A percentile compares a stretch with the other conserved stretches of the same genome.
These are phyloP conservation scores for Plantago ovata DNA, from an alignment of 257 asterid species.

Conservation along the genomic window DNA sequence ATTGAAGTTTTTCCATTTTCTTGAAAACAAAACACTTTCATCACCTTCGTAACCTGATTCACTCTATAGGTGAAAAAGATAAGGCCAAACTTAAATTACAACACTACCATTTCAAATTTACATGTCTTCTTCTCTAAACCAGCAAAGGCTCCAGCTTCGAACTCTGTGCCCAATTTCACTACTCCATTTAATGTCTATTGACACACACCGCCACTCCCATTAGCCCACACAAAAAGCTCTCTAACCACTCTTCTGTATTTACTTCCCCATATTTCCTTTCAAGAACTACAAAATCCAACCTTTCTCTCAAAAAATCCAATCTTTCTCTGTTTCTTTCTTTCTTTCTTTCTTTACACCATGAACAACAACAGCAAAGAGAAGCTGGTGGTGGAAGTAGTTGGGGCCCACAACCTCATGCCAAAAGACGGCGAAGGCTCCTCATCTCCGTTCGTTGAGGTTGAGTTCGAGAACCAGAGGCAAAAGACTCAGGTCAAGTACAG, in stretches of 20 bases:
- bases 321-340: neutral
- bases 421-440: constrained; percentile 95
- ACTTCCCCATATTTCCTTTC: neutral
- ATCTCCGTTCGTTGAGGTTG: constrained; percentile 81
- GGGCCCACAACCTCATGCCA: constrained; percentile 89
- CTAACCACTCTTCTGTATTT: constrained; percentile 1
- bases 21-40: no score
- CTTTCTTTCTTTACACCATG: constrained; percentile 32
- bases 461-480: constrained; percentile 64
- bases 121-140: neutral
- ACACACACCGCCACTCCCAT: constrained; percentile 17
- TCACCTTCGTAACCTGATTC: no score
- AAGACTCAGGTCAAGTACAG: constrained; percentile 62
- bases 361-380: constrained; percentile 52
- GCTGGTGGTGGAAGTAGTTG: constrained; percentile 87
- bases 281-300: constrained; percentile 24
- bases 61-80: neutral
- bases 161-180: neutral
- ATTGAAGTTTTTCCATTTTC: no score
- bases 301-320: neutral
- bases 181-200: neutral
- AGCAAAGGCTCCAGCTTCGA: neutral
- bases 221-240: constrained; percentile 2
- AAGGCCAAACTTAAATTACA: neutral
- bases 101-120: neutral